Evolutionary conservation across 805 yeast species (phyloP).

Genomic region (Ogataea pignaliae): DNA sequence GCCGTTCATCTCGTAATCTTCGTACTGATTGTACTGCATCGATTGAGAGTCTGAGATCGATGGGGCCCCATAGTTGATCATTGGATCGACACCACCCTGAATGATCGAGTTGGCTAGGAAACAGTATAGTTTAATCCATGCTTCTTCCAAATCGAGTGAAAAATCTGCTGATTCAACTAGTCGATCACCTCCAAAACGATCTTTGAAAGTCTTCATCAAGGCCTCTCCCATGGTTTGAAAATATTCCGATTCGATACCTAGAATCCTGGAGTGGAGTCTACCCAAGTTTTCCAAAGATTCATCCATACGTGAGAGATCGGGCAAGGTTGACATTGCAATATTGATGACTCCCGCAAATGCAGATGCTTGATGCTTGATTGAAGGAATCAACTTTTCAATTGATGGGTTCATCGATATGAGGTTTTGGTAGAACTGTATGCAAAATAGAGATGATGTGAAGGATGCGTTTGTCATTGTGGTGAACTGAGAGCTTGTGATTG

Average conservation of each 20-base stretch:
- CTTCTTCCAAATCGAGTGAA: slow-evolving; percentile 56
- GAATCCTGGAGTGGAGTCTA: slow-evolving; percentile 68
- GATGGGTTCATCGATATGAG: slow-evolving; percentile 55
- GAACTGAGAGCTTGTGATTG: background rate
- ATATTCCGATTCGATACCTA: slow-evolving; percentile 66
- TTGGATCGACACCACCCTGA: slow-evolving; percentile 56
- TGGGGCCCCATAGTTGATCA: slow-evolving; percentile 23
- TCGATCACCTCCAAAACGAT: slow-evolving; percentile 40
- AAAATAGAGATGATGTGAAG: slow-evolving; percentile 58
- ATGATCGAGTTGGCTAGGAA: slow-evolving; percentile 64
- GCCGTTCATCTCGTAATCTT: too few species aligned
- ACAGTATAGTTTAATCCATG: slow-evolving; percentile 68
- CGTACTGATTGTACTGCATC: too few species aligned
- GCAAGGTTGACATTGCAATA: slow-evolving; percentile 60
- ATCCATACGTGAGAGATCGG: slow-evolving; percentile 52
- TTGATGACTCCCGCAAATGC: slow-evolving; percentile 77
- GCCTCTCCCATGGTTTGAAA: slow-evolving; percentile 75
- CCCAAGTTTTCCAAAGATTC: slow-evolving; percentile 61
- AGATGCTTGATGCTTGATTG: slow-evolving; percentile 72
- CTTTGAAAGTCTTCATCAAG: slow-evolving; percentile 60
- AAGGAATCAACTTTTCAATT: slow-evolving; percentile 64
- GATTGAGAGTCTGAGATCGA: too few species aligned
- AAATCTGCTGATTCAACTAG: slow-evolving; percentile 35
- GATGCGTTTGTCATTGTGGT: slow-evolving; percentile 18
- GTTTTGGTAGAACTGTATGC: slow-evolving; percentile 73